Evolutionary conservation across 148 eudicot species (phyloP).

Genomic region (Simmondsia chinensis): DNA sequence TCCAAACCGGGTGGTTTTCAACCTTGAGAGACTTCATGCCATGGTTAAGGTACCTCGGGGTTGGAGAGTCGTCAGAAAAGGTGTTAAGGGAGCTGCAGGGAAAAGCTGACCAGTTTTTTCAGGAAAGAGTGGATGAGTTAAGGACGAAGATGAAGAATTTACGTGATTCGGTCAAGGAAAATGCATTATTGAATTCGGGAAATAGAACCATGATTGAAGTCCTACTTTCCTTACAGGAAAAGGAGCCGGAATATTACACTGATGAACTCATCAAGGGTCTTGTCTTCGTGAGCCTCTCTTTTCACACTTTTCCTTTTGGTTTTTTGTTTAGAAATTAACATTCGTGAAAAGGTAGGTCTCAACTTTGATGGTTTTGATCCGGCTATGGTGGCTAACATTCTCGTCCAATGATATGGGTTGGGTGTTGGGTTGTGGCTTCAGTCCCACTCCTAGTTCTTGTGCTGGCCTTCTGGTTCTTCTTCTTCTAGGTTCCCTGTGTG

Average conservation of each 20-base stretch:
- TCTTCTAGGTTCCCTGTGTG: too few species aligned
- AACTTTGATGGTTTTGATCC: neutral
- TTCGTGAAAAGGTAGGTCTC: neutral
- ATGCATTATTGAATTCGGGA: too few species aligned
- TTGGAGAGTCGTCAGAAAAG: too few species aligned
- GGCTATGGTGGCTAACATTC: neutral
- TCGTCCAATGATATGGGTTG: neutral
- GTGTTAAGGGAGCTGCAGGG: too few species aligned
- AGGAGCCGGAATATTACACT: slow-evolving; percentile 38
- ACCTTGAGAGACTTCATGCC: too few species aligned
- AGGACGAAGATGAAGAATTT: slow-evolving; percentile 8
- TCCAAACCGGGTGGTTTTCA: too few species aligned
- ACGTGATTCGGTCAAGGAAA: too few species aligned
- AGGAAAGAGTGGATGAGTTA: slow-evolving; percentile 12
- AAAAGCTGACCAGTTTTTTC: too few species aligned
- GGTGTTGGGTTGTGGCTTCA: too few species aligned
- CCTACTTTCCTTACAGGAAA: slow-evolving; percentile 32
- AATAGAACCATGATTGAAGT: slow-evolving; percentile 32
- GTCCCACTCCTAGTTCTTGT: too few species aligned
- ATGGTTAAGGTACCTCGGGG: too few species aligned
- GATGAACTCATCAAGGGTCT: slow-evolving; percentile 36
- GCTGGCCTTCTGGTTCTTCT: too few species aligned
- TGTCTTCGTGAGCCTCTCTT: slow-evolving; percentile 19
- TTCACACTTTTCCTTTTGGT: neutral
- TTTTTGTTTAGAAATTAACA: neutral